Percentiles rank a stretch among this genome's conserved stretches.
Evolutionary conservation across 2,329 filamentous ascomycete genomes (phyloP).

Genomic region (Aureobasidium melanogenum): DNA sequence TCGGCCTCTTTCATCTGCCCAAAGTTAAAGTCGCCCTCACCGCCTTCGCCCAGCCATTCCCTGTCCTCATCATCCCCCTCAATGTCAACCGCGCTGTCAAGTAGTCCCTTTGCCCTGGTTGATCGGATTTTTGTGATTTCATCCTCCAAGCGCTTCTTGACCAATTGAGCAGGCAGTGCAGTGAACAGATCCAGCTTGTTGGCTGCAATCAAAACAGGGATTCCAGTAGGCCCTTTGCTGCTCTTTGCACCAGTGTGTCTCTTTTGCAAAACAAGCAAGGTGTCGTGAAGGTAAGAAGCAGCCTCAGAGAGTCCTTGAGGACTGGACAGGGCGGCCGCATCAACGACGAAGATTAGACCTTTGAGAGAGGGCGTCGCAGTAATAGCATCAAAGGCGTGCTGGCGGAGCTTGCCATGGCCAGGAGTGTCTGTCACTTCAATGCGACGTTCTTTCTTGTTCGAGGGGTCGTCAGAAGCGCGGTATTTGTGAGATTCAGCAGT

Average conservation of each 20-base stretch:
- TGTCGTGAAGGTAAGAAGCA: conserved; percentile 79
- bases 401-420: conserved; percentile 87
- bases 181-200: conserved; percentile 98
- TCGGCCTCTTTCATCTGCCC: conserved; percentile 75
- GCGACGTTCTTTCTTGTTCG: conserved; percentile 50
- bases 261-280: conserved; percentile 76
- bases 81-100: conserved; percentile 69
- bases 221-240: conserved; percentile 48
- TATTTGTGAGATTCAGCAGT: conserved; percentile 52
- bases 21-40: conserved; percentile 70
- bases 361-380: conserved; percentile 45
- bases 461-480: conserved; percentile 57
- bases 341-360: conserved; percentile 81
- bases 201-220: conserved; percentile 75
- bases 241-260: conserved; percentile 50
- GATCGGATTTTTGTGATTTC: conserved; percentile 72
- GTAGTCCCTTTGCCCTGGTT: conserved; percentile 68
- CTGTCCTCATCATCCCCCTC: conserved; percentile 62
- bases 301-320: conserved; percentile 54
- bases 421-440: conserved; percentile 82
- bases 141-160: conserved; percentile 65
- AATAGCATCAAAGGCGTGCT: conserved; percentile 51
- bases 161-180: conserved; percentile 68
- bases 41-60: conserved; percentile 74
- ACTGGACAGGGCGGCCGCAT: conserved; percentile 46